phyloP scores from a whole-genome alignment of 2,329 filamentous ascomycete species.

The Cryphonectria naterciae region DNA sequence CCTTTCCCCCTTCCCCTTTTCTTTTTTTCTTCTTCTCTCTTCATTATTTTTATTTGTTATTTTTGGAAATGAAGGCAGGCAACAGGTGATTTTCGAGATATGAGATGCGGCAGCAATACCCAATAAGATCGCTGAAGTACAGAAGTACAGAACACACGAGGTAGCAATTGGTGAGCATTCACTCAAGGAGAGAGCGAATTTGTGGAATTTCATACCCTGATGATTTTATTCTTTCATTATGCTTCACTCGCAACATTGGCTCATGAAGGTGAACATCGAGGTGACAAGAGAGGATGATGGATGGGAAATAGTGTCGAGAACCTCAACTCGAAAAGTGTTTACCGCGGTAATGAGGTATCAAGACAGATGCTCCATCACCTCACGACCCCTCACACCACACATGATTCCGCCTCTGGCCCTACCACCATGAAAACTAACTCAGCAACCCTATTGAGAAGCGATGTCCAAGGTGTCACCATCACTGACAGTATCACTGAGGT shows the following conservation, averaged over 20 bases:
- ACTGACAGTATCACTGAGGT: background rate
- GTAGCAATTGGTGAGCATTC: background rate
- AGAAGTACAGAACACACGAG: background rate
- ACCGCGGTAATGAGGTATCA: background rate
- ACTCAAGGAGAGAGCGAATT: background rate
- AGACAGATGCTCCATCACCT: background rate
- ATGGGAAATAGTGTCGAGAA: background rate
- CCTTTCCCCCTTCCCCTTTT: background rate
- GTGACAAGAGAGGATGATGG: background rate
- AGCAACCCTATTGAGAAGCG: background rate
- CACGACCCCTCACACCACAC: too few species aligned
- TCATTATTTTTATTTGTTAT: background rate
- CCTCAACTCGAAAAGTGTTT: background rate
- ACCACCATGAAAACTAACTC: background rate
- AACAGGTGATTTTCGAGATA: background rate
- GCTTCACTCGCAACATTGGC: background rate
- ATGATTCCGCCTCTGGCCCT: background rate
- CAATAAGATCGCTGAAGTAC: background rate
- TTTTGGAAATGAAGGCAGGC: background rate
- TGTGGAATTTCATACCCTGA: background rate
- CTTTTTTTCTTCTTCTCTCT: background rate
- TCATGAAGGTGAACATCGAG: background rate
- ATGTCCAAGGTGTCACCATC: background rate
- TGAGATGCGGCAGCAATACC: background rate
- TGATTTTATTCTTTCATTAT: background rate